phyloP scores from a whole-genome alignment of 371 early-diverging fungal genomes.

The Parasitella parasitica region DNA sequence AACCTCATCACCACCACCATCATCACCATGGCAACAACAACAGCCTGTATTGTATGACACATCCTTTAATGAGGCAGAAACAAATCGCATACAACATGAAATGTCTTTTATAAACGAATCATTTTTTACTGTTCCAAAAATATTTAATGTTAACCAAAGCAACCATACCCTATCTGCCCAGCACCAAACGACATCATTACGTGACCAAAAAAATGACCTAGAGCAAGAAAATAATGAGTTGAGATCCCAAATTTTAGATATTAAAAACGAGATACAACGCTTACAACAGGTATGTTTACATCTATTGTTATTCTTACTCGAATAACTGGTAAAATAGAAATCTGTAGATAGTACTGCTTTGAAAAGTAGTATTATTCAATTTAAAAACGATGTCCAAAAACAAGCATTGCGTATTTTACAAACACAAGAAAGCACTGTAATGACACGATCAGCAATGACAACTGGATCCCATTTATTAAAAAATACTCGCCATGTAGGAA shows the following conservation, averaged over 20 bases:
- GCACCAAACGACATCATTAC: not conserved
- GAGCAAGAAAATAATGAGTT: slow-evolving; percentile 71
- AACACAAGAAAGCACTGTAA: slow-evolving; percentile 32
- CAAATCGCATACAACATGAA: slow-evolving; percentile 15
- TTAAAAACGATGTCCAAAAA: slow-evolving; percentile 75
- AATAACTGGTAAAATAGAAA: slow-evolving; percentile 30
- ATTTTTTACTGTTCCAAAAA: slow-evolving; percentile 40
- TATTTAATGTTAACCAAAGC: not conserved
- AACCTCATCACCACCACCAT: slow-evolving; percentile 53
- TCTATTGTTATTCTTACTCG: not conserved
- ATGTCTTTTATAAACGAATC: slow-evolving; percentile 51
- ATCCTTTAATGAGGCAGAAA: slow-evolving; percentile 6
- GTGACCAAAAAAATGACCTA: not conserved
- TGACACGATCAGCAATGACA: slow-evolving; percentile 26
- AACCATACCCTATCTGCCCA: not conserved
- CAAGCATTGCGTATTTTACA: slow-evolving; percentile 57
- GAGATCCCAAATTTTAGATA: slow-evolving; percentile 57
- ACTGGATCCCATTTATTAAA: not conserved
- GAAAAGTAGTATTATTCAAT: slow-evolving; percentile 74
- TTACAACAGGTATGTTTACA: slow-evolving; percentile 64
- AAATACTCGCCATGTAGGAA: slow-evolving; percentile 1
- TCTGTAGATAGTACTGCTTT: slow-evolving; percentile 75
- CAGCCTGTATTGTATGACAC: slow-evolving; percentile 13
- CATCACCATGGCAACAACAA: not conserved
- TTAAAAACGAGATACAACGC: slow-evolving; percentile 58